Evolutionary conservation across 1,284 basidiomycete genomes (phyloP).

Genomic region (Golubevia pallescens): DNA sequence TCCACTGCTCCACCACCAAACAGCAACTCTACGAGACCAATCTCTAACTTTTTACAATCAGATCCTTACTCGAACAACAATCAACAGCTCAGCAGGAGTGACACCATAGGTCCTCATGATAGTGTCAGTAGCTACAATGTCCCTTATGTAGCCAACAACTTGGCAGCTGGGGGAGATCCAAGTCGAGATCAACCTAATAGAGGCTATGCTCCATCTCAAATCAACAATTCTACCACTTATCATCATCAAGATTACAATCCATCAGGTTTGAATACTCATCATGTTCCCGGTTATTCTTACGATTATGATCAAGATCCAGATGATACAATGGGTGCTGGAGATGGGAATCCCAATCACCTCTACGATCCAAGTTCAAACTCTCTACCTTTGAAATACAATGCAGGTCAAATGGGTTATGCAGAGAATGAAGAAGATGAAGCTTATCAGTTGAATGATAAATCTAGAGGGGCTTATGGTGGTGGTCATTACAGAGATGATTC

Average conservation of each 20-base stretch:
- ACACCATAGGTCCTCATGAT: constrained; percentile 35
- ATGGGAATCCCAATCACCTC: no score
- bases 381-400: constrained; percentile 33
- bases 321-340: neutral
- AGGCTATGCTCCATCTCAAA: neutral
- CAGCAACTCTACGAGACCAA: constrained; percentile 11
- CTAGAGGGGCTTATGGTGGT: neutral
- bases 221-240: neutral
- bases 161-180: neutral
- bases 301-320: constrained; percentile 3
- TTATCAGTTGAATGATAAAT: constrained; percentile 29
- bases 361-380: constrained; percentile 7
- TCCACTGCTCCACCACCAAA: constrained; percentile 17
- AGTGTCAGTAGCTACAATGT: constrained; percentile 41
- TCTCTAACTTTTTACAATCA: constrained; percentile 15
- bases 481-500: neutral
- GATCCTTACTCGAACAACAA: constrained; percentile 24
- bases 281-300: neutral
- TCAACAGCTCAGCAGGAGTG: constrained; percentile 17
- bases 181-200: neutral
- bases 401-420: constrained; percentile 46
- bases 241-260: neutral
- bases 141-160: neutral
- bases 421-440: constrained; percentile 55
- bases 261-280: neutral